Conservation (phyloP, 805 yeast genomes). For the Cyberlindnera meyerae region DNA sequence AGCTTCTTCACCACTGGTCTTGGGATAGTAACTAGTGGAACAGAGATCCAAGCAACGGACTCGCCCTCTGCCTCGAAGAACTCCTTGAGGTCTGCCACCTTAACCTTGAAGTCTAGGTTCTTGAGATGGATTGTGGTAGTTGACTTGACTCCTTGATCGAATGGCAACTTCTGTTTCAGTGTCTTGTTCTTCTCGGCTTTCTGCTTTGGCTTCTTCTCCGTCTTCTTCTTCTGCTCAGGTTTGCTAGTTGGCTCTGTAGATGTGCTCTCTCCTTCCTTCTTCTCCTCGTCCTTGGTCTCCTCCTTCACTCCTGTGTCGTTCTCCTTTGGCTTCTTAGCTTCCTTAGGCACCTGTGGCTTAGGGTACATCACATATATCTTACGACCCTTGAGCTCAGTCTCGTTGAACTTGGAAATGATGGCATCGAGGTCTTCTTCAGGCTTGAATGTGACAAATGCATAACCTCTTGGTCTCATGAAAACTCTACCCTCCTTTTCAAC, state of each 20-base stretch:
- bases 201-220: slow-evolving; percentile 5
- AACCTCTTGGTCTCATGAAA: slow-evolving; percentile 44
- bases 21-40: slow-evolving; percentile 50
- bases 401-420: slow-evolving; percentile 39
- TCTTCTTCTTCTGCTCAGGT: too few species aligned
- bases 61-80: slow-evolving; percentile 43
- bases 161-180: slow-evolving; percentile 28
- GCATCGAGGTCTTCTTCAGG: slow-evolving; percentile 37
- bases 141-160: slow-evolving; percentile 36
- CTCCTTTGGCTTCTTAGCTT: slow-evolving; percentile 41
- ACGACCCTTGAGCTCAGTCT: slow-evolving; percentile 41
- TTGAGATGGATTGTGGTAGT: slow-evolving; percentile 55
- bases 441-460: slow-evolving; percentile 52
- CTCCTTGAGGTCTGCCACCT: slow-evolving; percentile 48
- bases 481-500: slow-evolving; percentile 30
- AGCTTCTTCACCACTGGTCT: slow-evolving; percentile 38
- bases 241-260: too few species aligned
- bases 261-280: slow-evolving; percentile 2
- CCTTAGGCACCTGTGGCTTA: slow-evolving; percentile 48
- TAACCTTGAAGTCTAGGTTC: slow-evolving; percentile 55
- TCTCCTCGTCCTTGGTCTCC: slow-evolving; percentile 5
- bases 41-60: slow-evolving; percentile 52
- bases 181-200: slow-evolving; percentile 6
- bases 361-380: slow-evolving; percentile 50
- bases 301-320: slow-evolving; percentile 1